phyloP scores from a whole-genome alignment of 345 rosid species.

The Rubroshorea leprosula region DNA sequence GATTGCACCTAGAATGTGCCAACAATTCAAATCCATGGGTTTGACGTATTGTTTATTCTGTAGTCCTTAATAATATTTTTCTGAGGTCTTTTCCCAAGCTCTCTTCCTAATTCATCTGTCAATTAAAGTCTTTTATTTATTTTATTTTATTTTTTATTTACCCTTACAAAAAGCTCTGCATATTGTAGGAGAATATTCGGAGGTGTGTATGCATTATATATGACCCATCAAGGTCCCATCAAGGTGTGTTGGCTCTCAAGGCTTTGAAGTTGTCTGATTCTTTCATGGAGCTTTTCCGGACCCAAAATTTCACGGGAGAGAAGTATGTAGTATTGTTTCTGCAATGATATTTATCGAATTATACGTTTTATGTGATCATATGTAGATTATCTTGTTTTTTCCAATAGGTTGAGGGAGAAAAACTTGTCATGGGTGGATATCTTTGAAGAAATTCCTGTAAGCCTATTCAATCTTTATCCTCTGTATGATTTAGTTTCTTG shows the following conservation, averaged over 20 bases:
- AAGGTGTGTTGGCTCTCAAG: slow-evolving; percentile 89
- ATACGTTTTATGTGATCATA: slow-evolving; percentile 8
- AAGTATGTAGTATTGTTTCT: slow-evolving; percentile 44
- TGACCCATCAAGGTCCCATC: slow-evolving; percentile 91
- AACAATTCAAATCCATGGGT: no score
- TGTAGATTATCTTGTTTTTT: slow-evolving; percentile 5
- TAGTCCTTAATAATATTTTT: background rate
- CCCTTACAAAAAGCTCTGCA: background rate
- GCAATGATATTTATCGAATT: slow-evolving; percentile 8
- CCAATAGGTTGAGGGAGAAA: slow-evolving; percentile 87
- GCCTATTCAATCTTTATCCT: slow-evolving; percentile 21
- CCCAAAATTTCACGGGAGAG: slow-evolving; percentile 84
- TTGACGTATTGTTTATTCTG: no score
- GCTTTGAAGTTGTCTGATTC: slow-evolving; percentile 97
- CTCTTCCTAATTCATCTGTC: background rate
- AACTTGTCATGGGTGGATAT: slow-evolving; percentile 99
- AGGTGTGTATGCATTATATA: slow-evolving; percentile 95
- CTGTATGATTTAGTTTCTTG: background rate
- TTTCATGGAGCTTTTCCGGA: slow-evolving; percentile 87
- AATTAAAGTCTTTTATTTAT: background rate
- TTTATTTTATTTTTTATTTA: background rate
- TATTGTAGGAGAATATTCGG: slow-evolving; percentile 79
- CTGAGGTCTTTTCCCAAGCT: background rate
- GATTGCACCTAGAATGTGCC: no score
- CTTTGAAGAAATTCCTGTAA: slow-evolving; percentile 98